phyloP scores from a whole-genome alignment of 495 filamentous ascomycete genomes.

The Tuber borchii region DNA sequence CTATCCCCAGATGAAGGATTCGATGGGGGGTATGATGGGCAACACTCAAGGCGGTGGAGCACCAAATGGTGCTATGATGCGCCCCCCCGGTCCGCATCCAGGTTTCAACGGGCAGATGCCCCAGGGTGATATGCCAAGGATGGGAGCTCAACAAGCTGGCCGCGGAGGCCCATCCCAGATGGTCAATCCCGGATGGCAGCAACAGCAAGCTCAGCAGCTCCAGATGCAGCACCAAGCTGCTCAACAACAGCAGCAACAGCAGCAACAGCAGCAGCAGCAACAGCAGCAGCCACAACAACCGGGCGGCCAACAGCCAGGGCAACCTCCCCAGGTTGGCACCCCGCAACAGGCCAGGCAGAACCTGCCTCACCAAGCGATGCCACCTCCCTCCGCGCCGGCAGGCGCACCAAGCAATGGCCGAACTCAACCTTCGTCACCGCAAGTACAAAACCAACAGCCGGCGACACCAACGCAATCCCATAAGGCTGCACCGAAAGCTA shows the following conservation, averaged over 20 bases:
- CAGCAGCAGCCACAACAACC: conserved; percentile 46
- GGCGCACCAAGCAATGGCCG: conserved; percentile 54
- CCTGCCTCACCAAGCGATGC: conserved; percentile 57
- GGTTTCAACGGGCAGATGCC: conserved; percentile 62
- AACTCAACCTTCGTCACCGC: conserved; percentile 70
- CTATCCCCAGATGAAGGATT: conserved; percentile 51
- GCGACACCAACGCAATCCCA: conserved; percentile 75
- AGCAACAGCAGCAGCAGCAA: conserved; percentile 36
- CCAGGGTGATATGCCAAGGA: conserved; percentile 47
- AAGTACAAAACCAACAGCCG: conserved; percentile 65
- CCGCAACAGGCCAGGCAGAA: conserved; percentile 55
- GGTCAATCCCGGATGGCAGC: conserved; percentile 29
- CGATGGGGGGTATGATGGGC: conserved; percentile 53
- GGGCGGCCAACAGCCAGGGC: conserved; percentile 54
- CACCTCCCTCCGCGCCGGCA: conserved; percentile 76
- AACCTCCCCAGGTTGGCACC: conserved; percentile 62
- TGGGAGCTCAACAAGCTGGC: conserved; percentile 45
- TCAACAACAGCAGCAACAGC: conserved; percentile 36
- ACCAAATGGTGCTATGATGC: conserved; percentile 62
- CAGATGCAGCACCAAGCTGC: conserved; percentile 37
- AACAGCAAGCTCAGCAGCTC: conserved; percentile 41
- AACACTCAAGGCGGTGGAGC: conserved; percentile 53
- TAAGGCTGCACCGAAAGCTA: conserved; percentile 72
- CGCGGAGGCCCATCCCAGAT: conserved; percentile 34
- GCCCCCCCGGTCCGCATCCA: conserved; percentile 82